Evolutionary conservation across 2,329 filamentous ascomycete genomes (phyloP).

Genomic region (Exophiala aquamarina): DNA sequence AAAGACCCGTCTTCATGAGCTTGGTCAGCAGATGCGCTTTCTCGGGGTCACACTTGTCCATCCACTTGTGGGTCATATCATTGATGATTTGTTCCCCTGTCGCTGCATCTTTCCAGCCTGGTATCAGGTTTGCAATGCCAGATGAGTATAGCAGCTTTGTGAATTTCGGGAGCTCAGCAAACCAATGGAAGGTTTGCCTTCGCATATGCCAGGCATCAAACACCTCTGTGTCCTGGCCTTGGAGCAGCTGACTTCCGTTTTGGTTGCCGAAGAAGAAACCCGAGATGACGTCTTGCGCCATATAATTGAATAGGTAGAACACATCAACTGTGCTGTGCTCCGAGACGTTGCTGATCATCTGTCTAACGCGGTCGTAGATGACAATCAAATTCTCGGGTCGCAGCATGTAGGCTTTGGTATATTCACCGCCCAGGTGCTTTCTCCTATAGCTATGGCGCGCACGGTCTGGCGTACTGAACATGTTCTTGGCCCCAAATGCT

Average conservation of each 20-base stretch:
- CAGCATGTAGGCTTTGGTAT: constrained; percentile 8
- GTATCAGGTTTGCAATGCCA: constrained; percentile 6
- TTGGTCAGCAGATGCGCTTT: constrained; percentile 10
- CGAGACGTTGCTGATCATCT: constrained; percentile 11
- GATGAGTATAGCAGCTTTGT: constrained; percentile 9
- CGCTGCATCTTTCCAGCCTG: constrained; percentile 8
- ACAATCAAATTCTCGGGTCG: constrained; percentile 9
- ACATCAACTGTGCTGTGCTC: constrained; percentile 2
- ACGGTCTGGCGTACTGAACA: constrained; percentile 38
- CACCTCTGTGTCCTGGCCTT: constrained; percentile 9
- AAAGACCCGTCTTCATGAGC: constrained; percentile 6
- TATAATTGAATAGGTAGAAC: constrained; percentile 11
- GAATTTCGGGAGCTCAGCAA: constrained; percentile 8
- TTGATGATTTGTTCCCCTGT: constrained; percentile 9
- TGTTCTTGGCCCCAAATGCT: constrained; percentile 24
- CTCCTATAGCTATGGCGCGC: constrained; percentile 7
- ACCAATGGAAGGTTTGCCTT: constrained; percentile 11
- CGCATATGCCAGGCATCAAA: constrained; percentile 13
- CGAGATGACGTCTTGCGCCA: constrained; percentile 13
- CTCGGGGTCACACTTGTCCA: constrained; percentile 10
- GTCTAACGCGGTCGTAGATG: constrained; percentile 11
- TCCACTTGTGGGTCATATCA: constrained; percentile 11
- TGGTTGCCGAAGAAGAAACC: constrained; percentile 13
- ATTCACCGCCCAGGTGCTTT: constrained; percentile 11
- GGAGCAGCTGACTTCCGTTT: constrained; percentile 11